These are phyloP conservation scores for Apostasia ramifera DNA, from an alignment of 106 monocot species.

Conservation along the genomic window DNA sequence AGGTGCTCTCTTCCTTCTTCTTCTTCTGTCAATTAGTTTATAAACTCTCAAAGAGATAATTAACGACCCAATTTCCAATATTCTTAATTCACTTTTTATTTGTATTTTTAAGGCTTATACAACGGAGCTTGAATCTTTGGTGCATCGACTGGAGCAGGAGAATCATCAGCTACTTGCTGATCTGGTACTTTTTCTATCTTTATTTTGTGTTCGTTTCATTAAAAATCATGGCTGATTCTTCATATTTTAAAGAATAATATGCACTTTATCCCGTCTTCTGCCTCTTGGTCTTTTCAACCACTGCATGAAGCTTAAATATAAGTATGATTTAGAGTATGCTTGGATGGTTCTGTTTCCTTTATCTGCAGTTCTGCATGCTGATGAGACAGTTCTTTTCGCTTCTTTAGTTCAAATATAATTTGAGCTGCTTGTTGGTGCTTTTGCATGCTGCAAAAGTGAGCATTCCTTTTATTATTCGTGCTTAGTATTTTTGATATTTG, in stretches of 20 bases:
- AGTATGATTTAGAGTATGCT: not conserved
- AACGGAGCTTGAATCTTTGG: constrained; percentile 51
- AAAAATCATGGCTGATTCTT: not conserved
- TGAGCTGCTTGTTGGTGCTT: too few relatives aligned
- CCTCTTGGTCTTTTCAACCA: not conserved
- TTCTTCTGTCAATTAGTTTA: not conserved
- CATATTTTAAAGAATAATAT: not conserved
- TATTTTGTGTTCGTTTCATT: not conserved
- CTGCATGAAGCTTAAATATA: not conserved
- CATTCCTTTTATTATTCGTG: not conserved
- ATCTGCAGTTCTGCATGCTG: too few relatives aligned
- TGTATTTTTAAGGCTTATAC: constrained; percentile 44
- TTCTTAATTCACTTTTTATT: not conserved
- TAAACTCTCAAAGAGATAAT: not conserved
- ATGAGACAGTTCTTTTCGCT: too few relatives aligned
- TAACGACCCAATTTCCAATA: not conserved
- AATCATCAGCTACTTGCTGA: constrained; percentile 33
- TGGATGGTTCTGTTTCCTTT: not conserved
- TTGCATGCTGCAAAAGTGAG: not conserved
- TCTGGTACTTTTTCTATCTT: constrained; percentile 22
- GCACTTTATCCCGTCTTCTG: not conserved
- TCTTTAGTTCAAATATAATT: not conserved
- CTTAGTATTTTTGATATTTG: not conserved
- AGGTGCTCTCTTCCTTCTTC: constrained; percentile 26
- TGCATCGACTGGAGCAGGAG: constrained; percentile 50